Evolutionary conservation across 371 early-diverging fungal genomes (phyloP).

Genomic region (Umbelopsis sp.): DNA sequence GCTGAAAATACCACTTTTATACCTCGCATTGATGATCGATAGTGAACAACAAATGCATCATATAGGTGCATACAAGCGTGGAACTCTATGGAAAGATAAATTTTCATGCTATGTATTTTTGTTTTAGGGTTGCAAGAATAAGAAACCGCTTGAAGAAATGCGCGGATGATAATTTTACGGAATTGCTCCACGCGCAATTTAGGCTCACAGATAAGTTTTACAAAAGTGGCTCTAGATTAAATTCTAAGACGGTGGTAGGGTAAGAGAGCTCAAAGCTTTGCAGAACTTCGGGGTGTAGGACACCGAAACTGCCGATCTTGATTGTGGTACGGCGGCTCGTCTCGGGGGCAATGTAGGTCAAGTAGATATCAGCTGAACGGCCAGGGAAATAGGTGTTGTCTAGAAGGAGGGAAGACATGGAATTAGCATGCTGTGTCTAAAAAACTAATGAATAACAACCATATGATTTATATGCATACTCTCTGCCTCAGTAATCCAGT

Average conservation of each 20-base stretch:
- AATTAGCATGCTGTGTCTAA: neutral
- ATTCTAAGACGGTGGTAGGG: conserved; percentile 92
- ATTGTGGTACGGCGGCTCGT: conserved; percentile 52
- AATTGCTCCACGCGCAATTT: neutral
- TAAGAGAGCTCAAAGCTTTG: conserved; percentile 83
- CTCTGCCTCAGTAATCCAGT: conserved; percentile 82
- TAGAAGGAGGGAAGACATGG: conserved; percentile 23
- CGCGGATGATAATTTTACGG: neutral
- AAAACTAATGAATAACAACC: neutral
- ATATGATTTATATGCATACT: conserved; percentile 46
- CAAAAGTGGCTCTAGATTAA: conserved; percentile 95
- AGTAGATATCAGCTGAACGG: conserved; percentile 84
- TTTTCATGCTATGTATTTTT: too few species aligned
- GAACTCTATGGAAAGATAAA: too few species aligned
- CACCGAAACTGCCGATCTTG: conserved; percentile 88
- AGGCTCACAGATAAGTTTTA: conserved; percentile 43
- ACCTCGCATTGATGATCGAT: too few species aligned
- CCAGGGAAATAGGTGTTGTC: conserved; percentile 93
- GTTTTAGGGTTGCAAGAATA: too few species aligned
- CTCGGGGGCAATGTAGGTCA: conserved; percentile 51
- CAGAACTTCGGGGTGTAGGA: conserved; percentile 92
- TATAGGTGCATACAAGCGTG: too few species aligned
- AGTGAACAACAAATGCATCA: too few species aligned
- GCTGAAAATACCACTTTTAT: too few species aligned
- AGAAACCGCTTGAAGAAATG: too few species aligned